Evolutionary conservation across 257 asterid species (phyloP), one percentile per base, ranked within the genome.

Genomic region (Capsicum rhomboideum): DNA sequence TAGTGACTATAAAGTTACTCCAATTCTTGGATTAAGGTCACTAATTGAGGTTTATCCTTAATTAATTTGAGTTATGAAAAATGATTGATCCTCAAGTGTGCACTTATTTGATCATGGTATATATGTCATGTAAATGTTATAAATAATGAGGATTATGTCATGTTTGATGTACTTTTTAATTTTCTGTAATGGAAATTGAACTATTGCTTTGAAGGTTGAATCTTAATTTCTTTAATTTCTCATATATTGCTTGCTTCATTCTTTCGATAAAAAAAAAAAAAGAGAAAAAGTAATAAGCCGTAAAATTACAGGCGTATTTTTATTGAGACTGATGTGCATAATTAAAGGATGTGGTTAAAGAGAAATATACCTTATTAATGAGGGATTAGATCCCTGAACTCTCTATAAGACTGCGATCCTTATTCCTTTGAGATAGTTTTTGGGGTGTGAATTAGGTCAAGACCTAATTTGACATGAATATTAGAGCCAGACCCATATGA

Each of bases 21-120:
- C 78, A 8, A 17, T 58, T 4, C 49, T 88, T 53, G 91, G 87
- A 40, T 55, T 55, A 18, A 82, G 86, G 31, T 52, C 86, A 49
- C 23, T 86, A 31, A 82, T 86, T 53, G 88, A 86, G 66, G 84
- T 84, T 69, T 84, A 68, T 82, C 91, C 88, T 46, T 74, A 74
- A 74, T 74, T 74, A 74, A 74, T 49, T 72, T 4, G 5, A n/a
- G 20, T 12, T 44, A 8, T 4, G 16, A 23, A 21, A 21, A 13
- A 6, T 21, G 44, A 66, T 17, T 66, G 23, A 29, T 66, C 46
- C 21, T 66, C 46, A 66, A n/a, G 7, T 29, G 46, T 66, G 74
- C 1, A 14, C 0, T 64, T 64, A 6, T 64, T 64, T 34, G 17
- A 34, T 68, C 28, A 37, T 18, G 77, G 16, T 18, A 12, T 68